phyloP scores from a whole-genome alignment of 31 red algal species.

The Bonnemaisonia californica region DNA sequence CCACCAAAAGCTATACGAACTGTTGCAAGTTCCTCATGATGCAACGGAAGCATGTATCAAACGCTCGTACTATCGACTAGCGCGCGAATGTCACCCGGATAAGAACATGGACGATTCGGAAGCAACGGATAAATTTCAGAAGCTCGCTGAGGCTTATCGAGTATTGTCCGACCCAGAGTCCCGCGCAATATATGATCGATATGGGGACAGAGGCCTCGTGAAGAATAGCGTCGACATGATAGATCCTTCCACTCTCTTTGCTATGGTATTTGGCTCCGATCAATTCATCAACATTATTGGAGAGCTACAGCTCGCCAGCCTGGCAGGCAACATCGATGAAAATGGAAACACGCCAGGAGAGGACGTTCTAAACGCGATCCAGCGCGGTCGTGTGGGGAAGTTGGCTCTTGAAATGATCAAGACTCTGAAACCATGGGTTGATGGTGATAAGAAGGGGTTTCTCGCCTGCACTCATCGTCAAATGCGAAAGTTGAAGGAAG shows the following conservation, averaged over 20 bases:
- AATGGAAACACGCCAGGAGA: constrained; percentile 56
- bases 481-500: constrained; percentile 52
- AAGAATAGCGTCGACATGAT: constrained; percentile 67
- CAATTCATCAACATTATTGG: constrained; percentile 71
- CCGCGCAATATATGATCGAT: constrained; percentile 70
- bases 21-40: constrained; percentile 72
- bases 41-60: constrained; percentile 82
- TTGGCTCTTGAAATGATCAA: constrained; percentile 67
- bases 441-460: constrained; percentile 76
- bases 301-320: constrained; percentile 67
- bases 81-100: constrained; percentile 87
- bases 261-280: constrained; percentile 86
- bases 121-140: constrained; percentile 73
- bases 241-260: constrained; percentile 78
- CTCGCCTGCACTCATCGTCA: constrained; percentile 34
- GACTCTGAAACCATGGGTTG: constrained; percentile 64
- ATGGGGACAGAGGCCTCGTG: constrained; percentile 56
- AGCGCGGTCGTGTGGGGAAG: constrained; percentile 60
- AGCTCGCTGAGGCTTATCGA: constrained; percentile 67
- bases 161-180: constrained; percentile 71
- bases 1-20: constrained; percentile 67
- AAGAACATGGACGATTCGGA: constrained; percentile 73
- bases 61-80: constrained; percentile 76
- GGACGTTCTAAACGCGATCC: constrained; percentile 55
- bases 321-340: constrained; percentile 68